Evolutionary conservation across 2,329 filamentous ascomycete genomes (phyloP).

Genomic region (Chrysoporthe puriensis): DNA sequence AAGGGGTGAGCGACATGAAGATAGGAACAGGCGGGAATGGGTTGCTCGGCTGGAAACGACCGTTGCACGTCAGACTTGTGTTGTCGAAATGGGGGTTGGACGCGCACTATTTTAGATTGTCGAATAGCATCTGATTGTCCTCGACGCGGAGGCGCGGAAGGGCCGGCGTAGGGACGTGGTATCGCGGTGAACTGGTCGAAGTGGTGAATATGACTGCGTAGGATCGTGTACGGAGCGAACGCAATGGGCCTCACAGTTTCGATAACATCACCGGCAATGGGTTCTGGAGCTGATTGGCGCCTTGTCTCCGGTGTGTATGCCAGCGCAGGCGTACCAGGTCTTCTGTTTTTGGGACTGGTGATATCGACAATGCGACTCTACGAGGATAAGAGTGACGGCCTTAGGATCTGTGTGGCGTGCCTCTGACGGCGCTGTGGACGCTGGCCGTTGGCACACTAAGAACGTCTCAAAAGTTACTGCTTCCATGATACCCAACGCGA

Average conservation of each 20-base stretch:
- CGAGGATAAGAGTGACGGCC: neutral
- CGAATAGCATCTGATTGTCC: constrained; percentile 48
- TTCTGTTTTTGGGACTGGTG: neutral
- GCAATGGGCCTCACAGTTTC: neutral
- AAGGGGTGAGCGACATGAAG: constrained; percentile 4
- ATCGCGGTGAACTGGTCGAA: constrained; percentile 26
- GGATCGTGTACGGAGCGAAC: constrained; percentile 20
- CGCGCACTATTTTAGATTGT: constrained; percentile 45
- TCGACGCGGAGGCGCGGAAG: constrained; percentile 38
- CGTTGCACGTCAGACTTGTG: neutral
- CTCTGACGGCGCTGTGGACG: neutral
- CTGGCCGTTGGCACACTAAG: neutral
- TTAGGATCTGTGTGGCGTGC: neutral
- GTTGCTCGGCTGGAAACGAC: neutral
- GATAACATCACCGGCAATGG: constrained; percentile 11
- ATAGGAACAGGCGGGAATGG: constrained; percentile 13
- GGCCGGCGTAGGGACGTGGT: constrained; percentile 31
- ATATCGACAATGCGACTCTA: neutral
- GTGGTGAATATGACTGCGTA: constrained; percentile 26
- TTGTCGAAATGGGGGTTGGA: constrained; percentile 34
- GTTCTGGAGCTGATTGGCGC: constrained; percentile 15
- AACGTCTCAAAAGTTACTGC: constrained; percentile 14
- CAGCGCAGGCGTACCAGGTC: constrained; percentile 4
- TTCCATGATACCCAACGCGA: constrained; percentile 17
- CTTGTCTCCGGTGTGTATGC: neutral